Percentiles rank a stretch among this genome's conserved stretches.
phyloP scores from a whole-genome alignment of 2,329 filamentous ascomycete species.

The Cladosporium velox region DNA sequence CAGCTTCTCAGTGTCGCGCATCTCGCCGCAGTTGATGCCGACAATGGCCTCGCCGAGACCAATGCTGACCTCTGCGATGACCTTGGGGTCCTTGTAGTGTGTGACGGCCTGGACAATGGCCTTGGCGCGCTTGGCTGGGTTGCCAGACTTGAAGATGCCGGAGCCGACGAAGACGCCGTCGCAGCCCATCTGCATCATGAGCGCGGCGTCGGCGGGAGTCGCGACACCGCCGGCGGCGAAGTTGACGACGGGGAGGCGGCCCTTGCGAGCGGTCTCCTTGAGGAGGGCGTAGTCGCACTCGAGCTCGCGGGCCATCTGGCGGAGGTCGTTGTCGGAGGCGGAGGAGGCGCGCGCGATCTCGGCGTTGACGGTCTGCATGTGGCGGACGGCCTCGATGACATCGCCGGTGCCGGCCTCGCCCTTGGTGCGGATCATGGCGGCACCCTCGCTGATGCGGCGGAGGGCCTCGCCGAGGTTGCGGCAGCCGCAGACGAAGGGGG shows the following conservation, averaged over 20 bases:
- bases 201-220: conserved; percentile 92
- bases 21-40: conserved; percentile 80
- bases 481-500: conserved; percentile 96
- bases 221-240: conserved; percentile 98
- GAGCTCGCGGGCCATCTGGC: conserved; percentile 78
- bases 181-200: conserved; percentile 99
- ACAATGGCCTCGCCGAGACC: conserved; percentile 98
- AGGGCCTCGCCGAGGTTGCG: conserved; percentile 92
- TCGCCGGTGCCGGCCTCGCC: conserved; percentile 97
- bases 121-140: conserved; percentile 84
- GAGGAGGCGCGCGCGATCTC: conserved; percentile 73
- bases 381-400: conserved; percentile 91
- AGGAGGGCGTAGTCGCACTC: conserved; percentile 77
- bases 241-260: conserved; percentile 91
- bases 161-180: conserved; percentile 97
- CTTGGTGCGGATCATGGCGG: conserved; percentile 98
- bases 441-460: conserved; percentile 85
- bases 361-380: conserved; percentile 86
- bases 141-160: conserved; percentile 95
- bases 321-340: conserved; percentile 70
- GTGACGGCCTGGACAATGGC: conserved; percentile 95
- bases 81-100: conserved; percentile 81
- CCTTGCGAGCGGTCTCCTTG: conserved; percentile 82
- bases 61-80: conserved; percentile 82
- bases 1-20: conserved; percentile 79